These are phyloP conservation scores for Pseudohyphozyma bogoriensis DNA, from an alignment of 768 basidiomycete genomes.

Conservation along the genomic window DNA sequence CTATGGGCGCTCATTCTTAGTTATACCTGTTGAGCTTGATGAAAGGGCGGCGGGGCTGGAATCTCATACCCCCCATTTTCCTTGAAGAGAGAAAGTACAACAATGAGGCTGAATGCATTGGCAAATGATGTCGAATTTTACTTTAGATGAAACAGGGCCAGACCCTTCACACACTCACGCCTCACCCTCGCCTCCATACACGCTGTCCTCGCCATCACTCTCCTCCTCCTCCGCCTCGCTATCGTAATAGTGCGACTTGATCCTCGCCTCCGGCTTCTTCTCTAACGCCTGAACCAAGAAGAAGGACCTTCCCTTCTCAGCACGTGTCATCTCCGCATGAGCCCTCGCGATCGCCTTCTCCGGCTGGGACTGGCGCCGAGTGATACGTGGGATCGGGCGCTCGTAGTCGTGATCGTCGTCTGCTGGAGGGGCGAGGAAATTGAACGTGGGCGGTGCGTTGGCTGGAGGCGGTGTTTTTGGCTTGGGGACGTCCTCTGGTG, in stretches of 20 bases:
- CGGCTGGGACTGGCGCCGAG: neutral
- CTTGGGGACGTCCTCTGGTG: too few relatives aligned
- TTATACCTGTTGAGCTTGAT: too few relatives aligned
- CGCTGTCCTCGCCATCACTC: constrained; percentile 24
- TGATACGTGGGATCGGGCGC: neutral
- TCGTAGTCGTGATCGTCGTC: neutral
- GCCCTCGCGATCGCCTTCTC: constrained; percentile 17
- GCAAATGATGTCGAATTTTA: neutral
- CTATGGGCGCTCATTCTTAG: too few relatives aligned
- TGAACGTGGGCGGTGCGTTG: too few relatives aligned
- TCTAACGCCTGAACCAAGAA: constrained; percentile 23
- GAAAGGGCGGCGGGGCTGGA: too few relatives aligned
- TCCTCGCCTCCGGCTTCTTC: constrained; percentile 25
- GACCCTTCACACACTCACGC: constrained; percentile 21
- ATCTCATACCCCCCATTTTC: neutral
- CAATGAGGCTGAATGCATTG: neutral
- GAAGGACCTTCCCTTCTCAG: constrained; percentile 9
- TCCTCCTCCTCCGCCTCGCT: constrained; percentile 29
- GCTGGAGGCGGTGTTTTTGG: too few relatives aligned
- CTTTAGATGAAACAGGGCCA: neutral
- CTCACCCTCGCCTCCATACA: constrained; percentile 16
- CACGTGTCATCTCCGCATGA: neutral
- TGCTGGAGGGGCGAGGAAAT: neutral
- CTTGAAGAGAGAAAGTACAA: neutral
- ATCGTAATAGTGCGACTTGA: constrained; percentile 14